phyloP scores from a whole-genome alignment of 768 basidiomycete species.

The Panaeolus cyanescens region DNA sequence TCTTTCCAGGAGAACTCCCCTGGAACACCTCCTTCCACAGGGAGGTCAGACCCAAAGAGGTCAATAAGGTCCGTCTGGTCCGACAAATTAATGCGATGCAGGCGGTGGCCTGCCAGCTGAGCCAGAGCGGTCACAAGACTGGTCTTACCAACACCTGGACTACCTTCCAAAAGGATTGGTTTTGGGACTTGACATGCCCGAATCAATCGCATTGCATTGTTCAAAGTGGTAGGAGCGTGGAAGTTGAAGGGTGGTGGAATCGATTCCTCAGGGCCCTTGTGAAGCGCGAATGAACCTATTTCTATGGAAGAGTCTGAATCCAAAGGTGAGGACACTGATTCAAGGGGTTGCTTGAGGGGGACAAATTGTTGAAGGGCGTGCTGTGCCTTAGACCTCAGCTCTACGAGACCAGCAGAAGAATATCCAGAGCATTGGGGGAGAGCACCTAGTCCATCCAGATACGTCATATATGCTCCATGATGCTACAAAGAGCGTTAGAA shows the following conservation, averaged over 20 bases:
- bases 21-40: conserved; percentile 86
- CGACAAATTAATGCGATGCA: conserved; percentile 95
- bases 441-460: conserved; percentile 86
- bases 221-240: conserved; percentile 83
- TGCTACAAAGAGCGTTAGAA: conserved; percentile 50
- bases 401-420: conserved; percentile 56
- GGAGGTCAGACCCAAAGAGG: conserved; percentile 94
- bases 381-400: conserved; percentile 62
- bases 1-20: conserved; percentile 98
- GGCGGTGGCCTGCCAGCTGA: conserved; percentile 69
- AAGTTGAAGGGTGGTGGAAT: conserved; percentile 66
- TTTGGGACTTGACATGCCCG: conserved; percentile 89
- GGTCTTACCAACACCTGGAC: conserved; percentile 98
- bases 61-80: conserved; percentile 98
- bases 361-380: conserved; percentile 56
- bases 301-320: conserved; percentile 43
- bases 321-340: conserved; percentile 25
- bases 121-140: conserved; percentile 90
- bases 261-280: conserved; percentile 50
- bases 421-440: conserved; percentile 72
- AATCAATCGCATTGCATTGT: conserved; percentile 86
- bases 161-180: conserved; percentile 94
- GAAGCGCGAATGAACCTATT: conserved; percentile 76
- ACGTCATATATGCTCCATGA: conserved; percentile 91
- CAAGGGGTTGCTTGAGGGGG: conserved; percentile 39